phyloP scores from a whole-genome alignment of 768 basidiomycete genomes.

The Mycena capillaripes region DNA sequence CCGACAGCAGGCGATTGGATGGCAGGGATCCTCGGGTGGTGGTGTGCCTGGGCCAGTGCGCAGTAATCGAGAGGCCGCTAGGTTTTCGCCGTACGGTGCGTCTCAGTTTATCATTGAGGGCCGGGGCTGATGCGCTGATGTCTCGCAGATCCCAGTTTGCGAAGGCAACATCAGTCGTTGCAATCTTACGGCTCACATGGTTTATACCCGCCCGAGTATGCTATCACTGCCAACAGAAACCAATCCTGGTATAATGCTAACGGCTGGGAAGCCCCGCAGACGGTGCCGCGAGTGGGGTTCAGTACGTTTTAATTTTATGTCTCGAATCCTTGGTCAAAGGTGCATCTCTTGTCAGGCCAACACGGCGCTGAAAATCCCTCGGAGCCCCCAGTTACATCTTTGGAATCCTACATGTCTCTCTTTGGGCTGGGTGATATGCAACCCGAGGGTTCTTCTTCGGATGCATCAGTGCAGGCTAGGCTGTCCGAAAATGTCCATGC shows the following conservation, averaged over 20 bases:
- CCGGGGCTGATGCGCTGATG: background rate
- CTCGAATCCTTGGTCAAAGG: no score
- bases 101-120: background rate
- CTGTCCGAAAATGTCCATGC: background rate
- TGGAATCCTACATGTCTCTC: background rate
- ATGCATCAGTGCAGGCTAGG: background rate
- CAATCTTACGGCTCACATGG: background rate
- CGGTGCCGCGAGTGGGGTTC: background rate
- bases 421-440: no score
- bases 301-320: no score
- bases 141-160: background rate
- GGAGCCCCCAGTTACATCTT: no score
- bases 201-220: background rate
- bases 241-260: background rate
- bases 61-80: background rate
- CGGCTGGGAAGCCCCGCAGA: background rate
- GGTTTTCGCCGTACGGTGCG: conserved; percentile 2
- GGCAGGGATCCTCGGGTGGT: background rate
- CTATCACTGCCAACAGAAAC: background rate
- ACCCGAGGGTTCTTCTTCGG: no score
- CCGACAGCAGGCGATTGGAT: background rate
- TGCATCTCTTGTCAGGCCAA: no score
- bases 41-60: background rate
- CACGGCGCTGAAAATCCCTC: no score
- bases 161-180: background rate